Evolutionary conservation across 2,329 filamentous ascomycete genomes (phyloP), one percentile per base, ranked within the genome.

Genomic region (Bisporella sp.): DNA sequence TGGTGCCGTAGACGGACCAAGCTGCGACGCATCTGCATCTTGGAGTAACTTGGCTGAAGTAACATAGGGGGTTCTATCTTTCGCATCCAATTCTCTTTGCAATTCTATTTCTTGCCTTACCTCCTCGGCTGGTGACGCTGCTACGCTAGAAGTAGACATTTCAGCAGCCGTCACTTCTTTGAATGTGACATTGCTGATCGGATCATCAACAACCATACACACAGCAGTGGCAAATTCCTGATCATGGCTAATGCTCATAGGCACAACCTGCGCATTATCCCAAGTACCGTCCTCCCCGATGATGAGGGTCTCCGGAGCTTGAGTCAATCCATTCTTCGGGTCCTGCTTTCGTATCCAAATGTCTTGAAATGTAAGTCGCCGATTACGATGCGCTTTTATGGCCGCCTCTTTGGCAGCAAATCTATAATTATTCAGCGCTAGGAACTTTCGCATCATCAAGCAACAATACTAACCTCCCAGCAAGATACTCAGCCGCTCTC

Each of bases 161-260:
- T 21, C 3, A 21, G 3, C 3, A 21, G 21, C 21, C 3, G 21
- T 21, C 21, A 21, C 21, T 21, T 21, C 21, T 21, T 3, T 21
- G 21, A 21, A 21, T 3, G 21, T 3, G 3, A 21, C 21, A 21
- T 21, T 21, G 21, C 3, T 21, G 21, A 3, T 3, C 2, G 21
- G 21, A 21, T 21, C 21, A 21, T 21, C 21, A 21, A 21, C 59
- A n/a, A 77, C 81, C 33, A 89, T 56, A 56, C 84, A 87, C 1
- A 84, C 74, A 5, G 85, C 86, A 21, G 78, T 83, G 7, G 89
- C 89, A 68, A 90, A 95, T 6, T 89, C 84, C 2, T 80, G 84
- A 66, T 96, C 91, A 65, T 96, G 91, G 61, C 86, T 93, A 59
- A 96, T 95, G 53, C 85, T 92, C 42, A 96, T 65, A 61, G 79